phyloP scores from a whole-genome alignment of 495 filamentous ascomycete genomes.

The Ascobolus immersus region DNA sequence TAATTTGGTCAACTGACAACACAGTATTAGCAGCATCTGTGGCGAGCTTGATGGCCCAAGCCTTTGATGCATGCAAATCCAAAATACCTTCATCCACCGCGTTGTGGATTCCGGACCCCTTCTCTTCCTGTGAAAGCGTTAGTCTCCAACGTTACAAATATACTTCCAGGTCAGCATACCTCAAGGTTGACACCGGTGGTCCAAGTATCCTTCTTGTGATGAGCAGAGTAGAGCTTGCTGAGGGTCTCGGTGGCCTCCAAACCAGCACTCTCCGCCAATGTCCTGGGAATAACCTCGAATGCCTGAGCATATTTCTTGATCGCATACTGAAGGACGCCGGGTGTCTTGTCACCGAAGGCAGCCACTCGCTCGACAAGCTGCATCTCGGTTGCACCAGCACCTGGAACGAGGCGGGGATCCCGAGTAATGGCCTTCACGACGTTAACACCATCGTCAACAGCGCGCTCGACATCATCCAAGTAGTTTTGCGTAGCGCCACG shows the following conservation, averaged over 20 bases:
- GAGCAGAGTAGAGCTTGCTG: constrained; percentile 71
- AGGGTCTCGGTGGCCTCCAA: constrained; percentile 90
- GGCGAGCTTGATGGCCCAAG: constrained; percentile 87
- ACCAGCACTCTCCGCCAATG: constrained; percentile 78
- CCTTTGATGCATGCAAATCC: constrained; percentile 73
- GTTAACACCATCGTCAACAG: constrained; percentile 95
- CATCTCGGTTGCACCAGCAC: constrained; percentile 87
- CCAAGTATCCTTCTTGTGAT: constrained; percentile 69
- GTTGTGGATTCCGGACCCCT: constrained; percentile 58
- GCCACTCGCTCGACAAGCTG: constrained; percentile 81
- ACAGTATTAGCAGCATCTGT: constrained; percentile 87
- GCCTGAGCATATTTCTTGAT: constrained; percentile 95
- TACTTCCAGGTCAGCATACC: too few species aligned
- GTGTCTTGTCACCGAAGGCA: constrained; percentile 68
- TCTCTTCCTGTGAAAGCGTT: constrained; percentile 29
- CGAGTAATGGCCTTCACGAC: constrained; percentile 95
- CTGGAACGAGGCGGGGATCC: constrained; percentile 72
- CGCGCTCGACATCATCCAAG: constrained; percentile 88
- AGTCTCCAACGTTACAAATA: constrained; percentile 3
- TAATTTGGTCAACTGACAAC: constrained; percentile 94
- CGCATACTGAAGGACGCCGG: constrained; percentile 74
- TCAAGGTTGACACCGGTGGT: constrained; percentile 83
- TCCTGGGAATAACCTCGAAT: constrained; percentile 88
- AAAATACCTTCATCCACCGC: constrained; percentile 74
- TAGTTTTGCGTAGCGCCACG: constrained; percentile 94